These are phyloP conservation scores for Erythrophleum fordii DNA, from an alignment of 306 rosid species.

Conservation along the genomic window DNA sequence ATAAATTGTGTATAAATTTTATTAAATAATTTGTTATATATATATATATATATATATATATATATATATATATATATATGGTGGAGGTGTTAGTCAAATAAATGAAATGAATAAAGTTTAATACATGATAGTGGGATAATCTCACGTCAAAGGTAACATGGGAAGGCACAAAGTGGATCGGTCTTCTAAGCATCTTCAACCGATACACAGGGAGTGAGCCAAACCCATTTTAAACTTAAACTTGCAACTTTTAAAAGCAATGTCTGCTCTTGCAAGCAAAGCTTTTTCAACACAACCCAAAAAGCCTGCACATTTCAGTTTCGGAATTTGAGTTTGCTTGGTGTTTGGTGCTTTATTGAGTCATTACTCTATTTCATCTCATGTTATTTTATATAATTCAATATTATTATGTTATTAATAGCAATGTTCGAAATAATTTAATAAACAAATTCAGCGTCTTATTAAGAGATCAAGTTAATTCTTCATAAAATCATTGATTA, in stretches of 20 bases:
- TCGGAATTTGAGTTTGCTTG: neutral
- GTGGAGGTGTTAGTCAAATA: neutral
- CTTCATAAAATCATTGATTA: too few species aligned
- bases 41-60: too few species aligned
- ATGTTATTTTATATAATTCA: too few species aligned
- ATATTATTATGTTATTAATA: too few species aligned
- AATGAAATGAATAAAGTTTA: neutral
- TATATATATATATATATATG: too few species aligned
- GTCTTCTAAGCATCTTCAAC: neutral
- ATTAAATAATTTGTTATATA: too few species aligned
- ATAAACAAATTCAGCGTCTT: too few species aligned
- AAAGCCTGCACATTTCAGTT: too few species aligned
- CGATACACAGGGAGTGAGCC: neutral
- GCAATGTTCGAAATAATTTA: too few species aligned
- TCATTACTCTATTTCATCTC: too few species aligned
- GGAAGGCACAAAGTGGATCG: conserved; percentile 4
- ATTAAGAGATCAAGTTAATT: too few species aligned
- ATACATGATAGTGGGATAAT: neutral
- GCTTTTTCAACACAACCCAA: neutral
- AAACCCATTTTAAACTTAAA: neutral
- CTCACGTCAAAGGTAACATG: conserved; percentile 10
- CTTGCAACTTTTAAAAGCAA: neutral
- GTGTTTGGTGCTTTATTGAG: neutral
- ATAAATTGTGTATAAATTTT: too few species aligned
- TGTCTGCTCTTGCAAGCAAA: conserved; percentile 7